phyloP scores from a whole-genome alignment of 2,329 filamentous ascomycete species.

The Aureobasidium sp. region DNA sequence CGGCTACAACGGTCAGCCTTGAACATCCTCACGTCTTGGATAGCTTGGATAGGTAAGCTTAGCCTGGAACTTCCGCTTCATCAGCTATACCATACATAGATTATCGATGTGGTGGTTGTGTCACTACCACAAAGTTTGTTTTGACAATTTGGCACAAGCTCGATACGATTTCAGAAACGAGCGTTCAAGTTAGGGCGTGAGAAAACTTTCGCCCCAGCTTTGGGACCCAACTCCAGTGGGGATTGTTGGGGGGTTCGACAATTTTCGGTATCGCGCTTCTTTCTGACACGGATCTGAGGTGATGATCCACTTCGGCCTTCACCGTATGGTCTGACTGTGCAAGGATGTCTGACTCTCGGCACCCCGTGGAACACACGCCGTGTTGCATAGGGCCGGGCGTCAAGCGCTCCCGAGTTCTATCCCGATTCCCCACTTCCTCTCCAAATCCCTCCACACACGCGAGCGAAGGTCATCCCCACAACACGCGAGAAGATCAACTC shows the following conservation, averaged over 20 bases:
- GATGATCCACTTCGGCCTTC: constrained; percentile 6
- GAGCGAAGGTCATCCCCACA: neutral
- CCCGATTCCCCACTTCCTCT: neutral
- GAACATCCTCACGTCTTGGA: neutral
- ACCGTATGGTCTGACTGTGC: neutral
- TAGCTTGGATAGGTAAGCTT: neutral
- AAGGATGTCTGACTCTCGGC: constrained; percentile 9
- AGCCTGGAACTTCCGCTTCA: neutral
- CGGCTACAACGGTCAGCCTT: neutral
- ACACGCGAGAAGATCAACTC: constrained; percentile 3
- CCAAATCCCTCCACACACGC: neutral
- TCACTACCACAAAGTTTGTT: neutral
- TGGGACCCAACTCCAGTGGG: neutral
- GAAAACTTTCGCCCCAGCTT: neutral
- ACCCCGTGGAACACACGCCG: neutral
- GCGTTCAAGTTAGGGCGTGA: neutral
- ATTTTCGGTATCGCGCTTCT: neutral
- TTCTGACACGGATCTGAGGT: constrained; percentile 1
- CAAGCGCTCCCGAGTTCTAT: neutral
- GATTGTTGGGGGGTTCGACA: neutral
- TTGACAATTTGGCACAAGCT: constrained; percentile 2
- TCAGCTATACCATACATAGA: neutral
- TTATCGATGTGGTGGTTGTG: neutral
- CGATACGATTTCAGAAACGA: neutral
- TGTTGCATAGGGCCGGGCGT: constrained; percentile 9